phyloP scores from a whole-genome alignment of 2,329 filamentous ascomycete genomes.

The Ophiostoma australiae region DNA sequence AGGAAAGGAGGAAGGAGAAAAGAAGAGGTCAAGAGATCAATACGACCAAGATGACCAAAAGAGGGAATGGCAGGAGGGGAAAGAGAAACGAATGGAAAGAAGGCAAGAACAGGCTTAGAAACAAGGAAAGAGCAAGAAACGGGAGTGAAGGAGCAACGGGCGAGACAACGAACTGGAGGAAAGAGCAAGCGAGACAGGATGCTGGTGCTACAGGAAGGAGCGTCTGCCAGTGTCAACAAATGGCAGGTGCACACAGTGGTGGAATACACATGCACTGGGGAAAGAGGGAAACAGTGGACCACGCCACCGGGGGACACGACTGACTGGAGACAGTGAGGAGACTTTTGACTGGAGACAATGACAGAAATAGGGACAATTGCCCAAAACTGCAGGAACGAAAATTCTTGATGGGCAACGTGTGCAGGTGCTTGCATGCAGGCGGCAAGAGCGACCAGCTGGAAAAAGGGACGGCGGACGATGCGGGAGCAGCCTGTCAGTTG shows the following conservation, averaged over 20 bases:
- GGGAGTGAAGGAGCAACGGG: constrained; percentile 11
- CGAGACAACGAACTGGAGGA: neutral
- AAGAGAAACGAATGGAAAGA: constrained; percentile 15
- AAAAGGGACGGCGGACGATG: neutral
- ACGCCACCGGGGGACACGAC: constrained; percentile 1
- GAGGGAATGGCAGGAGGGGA: constrained; percentile 1
- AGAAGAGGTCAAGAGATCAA: neutral
- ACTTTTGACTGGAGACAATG: neutral
- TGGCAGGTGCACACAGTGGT: neutral
- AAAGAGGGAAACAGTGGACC: constrained; percentile 5
- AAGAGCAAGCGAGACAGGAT: constrained; percentile 7
- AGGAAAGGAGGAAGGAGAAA: neutral
- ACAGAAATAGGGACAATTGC: neutral
- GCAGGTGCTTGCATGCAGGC: neutral
- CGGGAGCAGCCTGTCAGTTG: constrained; percentile 4
- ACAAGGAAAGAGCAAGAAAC: neutral
- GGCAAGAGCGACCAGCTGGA: constrained; percentile 2
- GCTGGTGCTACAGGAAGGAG: constrained; percentile 4
- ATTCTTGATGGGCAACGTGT: constrained; percentile 1
- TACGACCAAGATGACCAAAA: constrained; percentile 13
- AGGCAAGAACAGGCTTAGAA: constrained; percentile 5
- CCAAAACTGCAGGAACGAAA: constrained; percentile 8
- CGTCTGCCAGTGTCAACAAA: neutral
- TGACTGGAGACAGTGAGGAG: neutral
- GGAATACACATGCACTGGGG: neutral